Conservation (phyloP, 1,284 basidiomycete species). For the Fistulinella cinereoalba region DNA sequence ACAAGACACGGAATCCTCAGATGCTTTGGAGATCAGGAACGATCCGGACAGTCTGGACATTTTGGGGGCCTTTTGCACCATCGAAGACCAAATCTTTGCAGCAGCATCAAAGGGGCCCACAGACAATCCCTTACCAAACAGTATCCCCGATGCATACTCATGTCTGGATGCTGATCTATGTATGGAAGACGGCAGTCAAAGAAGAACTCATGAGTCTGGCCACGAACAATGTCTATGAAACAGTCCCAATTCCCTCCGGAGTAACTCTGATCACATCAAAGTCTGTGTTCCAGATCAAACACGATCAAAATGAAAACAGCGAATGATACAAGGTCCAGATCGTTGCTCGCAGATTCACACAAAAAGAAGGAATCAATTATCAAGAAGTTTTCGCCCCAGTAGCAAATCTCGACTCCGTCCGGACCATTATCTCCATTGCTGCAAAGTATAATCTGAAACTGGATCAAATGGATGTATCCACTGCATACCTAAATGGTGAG, state of each 20-base stretch:
- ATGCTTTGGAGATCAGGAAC: too few species aligned
- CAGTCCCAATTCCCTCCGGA: neutral
- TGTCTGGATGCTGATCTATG: too few species aligned
- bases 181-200: too few species aligned
- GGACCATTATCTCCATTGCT: slow-evolving; percentile 22
- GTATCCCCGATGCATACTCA: too few species aligned
- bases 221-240: neutral
- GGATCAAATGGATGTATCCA: neutral
- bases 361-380: slow-evolving; percentile 21
- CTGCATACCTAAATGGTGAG: neutral
- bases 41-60: too few species aligned
- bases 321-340: slow-evolving; percentile 16
- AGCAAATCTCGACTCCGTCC: too few species aligned
- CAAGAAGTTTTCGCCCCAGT: neutral
- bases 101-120: too few species aligned
- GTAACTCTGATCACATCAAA: neutral
- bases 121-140: too few species aligned
- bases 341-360: slow-evolving; percentile 22
- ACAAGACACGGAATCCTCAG: too few species aligned
- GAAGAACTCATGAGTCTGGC: neutral
- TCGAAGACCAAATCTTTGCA: too few species aligned
- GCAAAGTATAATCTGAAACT: neutral
- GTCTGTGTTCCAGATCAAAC: neutral
- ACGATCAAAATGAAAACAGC: neutral
- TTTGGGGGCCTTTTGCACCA: too few species aligned